Evolutionary conservation across 805 yeast species (phyloP).

Genomic region (Brettanomyces nanus): DNA sequence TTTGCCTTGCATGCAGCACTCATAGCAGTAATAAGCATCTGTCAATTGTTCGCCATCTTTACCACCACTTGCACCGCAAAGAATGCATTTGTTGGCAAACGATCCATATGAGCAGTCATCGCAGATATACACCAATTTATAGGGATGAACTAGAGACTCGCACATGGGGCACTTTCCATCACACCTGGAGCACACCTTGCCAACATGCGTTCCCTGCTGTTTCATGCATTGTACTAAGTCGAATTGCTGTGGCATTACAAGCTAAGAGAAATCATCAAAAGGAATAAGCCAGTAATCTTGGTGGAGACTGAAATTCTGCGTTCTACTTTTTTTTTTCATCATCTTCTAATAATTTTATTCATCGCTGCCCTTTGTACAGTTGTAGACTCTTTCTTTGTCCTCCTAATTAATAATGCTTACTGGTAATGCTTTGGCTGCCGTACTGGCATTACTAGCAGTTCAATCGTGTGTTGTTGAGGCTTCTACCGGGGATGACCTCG

Average conservation of each 20-base stretch:
- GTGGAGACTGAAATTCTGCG: too few species aligned
- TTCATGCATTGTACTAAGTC: conserved; percentile 79
- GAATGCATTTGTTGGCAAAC: conserved; percentile 55
- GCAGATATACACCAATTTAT: conserved; percentile 61
- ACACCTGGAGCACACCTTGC: conserved; percentile 72
- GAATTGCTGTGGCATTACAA: conserved; percentile 48
- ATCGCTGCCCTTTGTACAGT: too few species aligned
- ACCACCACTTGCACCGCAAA: conserved; percentile 45
- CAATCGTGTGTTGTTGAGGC: conserved; percentile 23
- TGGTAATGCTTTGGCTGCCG: too few species aligned
- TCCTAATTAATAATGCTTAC: too few species aligned
- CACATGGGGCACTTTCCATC: conserved; percentile 91
- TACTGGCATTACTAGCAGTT: too few species aligned
- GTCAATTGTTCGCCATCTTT: conserved; percentile 39
- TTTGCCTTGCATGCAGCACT: conserved; percentile 71
- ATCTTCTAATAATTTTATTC: neutral
- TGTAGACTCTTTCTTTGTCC: too few species aligned
- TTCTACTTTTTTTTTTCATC: too few species aligned
- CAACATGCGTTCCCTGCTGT: conserved; percentile 70
- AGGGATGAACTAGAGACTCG: conserved; percentile 75
- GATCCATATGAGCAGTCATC: conserved; percentile 80
- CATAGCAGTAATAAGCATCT: conserved; percentile 77
- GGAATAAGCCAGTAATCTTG: too few species aligned
- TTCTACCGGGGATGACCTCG: conserved; percentile 57
- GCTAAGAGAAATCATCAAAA: too few species aligned